Base-by-base conservation (phyloP, 2,329 filamentous ascomycete genomes). In the Diaporthe ilicicola region DNA sequence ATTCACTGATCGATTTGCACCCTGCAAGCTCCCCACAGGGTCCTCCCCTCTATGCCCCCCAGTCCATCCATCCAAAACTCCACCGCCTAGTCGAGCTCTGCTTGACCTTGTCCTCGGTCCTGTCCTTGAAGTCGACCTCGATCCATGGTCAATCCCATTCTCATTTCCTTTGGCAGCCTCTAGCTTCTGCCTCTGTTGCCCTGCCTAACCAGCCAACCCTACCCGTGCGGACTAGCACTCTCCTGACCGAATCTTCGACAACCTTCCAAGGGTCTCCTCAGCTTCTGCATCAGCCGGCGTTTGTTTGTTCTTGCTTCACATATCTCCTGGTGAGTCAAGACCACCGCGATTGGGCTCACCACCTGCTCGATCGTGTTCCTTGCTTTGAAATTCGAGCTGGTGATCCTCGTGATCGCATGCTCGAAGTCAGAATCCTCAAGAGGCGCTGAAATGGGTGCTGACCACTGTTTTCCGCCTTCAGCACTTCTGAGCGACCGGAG, bases 401-500 rank as follows among this genome's bases (percentile, higher is more conserved):
- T 37, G 13, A 19, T 44, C 29, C n/a, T 50, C 5, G 19, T 32
- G 22, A 27, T 39, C 1, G 15, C 39, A 22, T 2, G 10, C n/a
- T 4, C 5, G 17, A 19, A 10, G 13, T 17, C 3, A 19, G 22
- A 4, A 17, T 39, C 9, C 12, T 6, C 9, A 17, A n/a, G 29
- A 15, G 32, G 13, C 37, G 15, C 32, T 32, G 59, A 5, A 12
- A 48, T 24, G 32, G 24, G 61, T 61, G 51, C 69, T 69, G 67
- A 72, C 56, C 34, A 15, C 27, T 24, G 6, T 24, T 4, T 42
- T 17, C 12, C 10, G 29, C 27, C 13, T 10, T 7, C 32, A 73
- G 72, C 19, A 53, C 51, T 27, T 44, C 46, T 24, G 42, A 70
- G 62, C 73, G 59, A 70, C 48, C 69, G 44, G 51, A 66, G 70